Evolutionary conservation across 192 early-diverging fungal species (phyloP), one percentile per base, ranked within the genome.

Genomic region (Mortierella antarctica): DNA sequence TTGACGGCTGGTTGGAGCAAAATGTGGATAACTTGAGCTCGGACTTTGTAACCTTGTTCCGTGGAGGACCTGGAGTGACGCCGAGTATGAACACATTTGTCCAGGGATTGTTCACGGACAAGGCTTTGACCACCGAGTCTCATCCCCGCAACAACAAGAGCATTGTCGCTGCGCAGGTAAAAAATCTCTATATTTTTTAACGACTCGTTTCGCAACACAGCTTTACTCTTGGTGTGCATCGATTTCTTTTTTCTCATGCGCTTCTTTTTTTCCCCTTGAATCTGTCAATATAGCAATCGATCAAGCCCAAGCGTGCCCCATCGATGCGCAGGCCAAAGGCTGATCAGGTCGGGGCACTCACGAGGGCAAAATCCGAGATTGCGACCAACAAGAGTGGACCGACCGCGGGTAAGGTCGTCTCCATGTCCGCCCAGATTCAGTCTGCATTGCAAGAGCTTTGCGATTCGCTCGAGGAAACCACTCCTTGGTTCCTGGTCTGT

Each of bases 11-110:
- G 74, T 70, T 94, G n/a, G 91, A 92, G 65, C 86, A 88, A 60
- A 95, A 98, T 74, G 85, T 85, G 9, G 94, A 96, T 74, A 87
- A 88, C 51, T 79, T 97, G 18, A 92, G 91, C 71, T 87, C 92
- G 4, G 94, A 97, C 74, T 95, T 96, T 84, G 92, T 96, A 47
- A 89, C 92, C 8, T 83, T 97, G 56, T 94, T 97, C 89, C 90
- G 94, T 49, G 93, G 93, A 4, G 82, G 85, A n/a, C 83, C 77
- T 12, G 91, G 88, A n/a, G 88, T 79, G 4, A 82, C 88, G 7
- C 79, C 88, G 7, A 90, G 93, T 12, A 85, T 82, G 62, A 94
- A 94, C 69, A 83, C 88, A 2, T 96, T 97, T 71, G 85, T 95
- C 50, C 85, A 89, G 11, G 89, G 91, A 42, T 71, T 97, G 51